Base-by-base conservation (phyloP, 176 grass and related monocot genomes). In the Ensete ventricosum region DNA sequence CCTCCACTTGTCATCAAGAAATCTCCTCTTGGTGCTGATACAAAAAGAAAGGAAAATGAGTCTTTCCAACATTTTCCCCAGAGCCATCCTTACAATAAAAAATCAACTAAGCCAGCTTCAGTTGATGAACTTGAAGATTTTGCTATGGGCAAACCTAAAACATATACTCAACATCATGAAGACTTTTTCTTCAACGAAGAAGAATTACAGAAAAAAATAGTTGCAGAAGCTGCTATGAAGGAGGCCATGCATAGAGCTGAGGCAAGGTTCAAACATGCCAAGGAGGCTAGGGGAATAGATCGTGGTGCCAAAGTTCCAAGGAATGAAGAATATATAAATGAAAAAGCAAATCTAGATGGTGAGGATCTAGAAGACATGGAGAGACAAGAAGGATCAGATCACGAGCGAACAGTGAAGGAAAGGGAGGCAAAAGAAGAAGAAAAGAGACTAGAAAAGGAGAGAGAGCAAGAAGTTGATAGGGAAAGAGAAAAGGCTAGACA, bases 121-220 rank as follows among this genome's bases (percentile, higher is more conserved):
- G 27, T 90, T 65, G 92, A 92, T 87, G 89, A 89, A 75, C 62
- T 87, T 72, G 89, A 92, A 68, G 78, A 83, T 77, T 88, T 96
- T 82, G 77, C 67, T 53, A 82, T 77, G 80, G 74, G 76, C 14
- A 96, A 86, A 68, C 50, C 87, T 80, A 81, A 85, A 81, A 78
- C 60, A 67, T 82, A 82, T 85, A 50, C 67, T 71, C 79, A 83
- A 79, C 86, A 85, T n/a, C 72, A 64, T 62, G 77, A 65, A 78
- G 88, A 80, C 80, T 60, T 7, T 82, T 86, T 86, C n/a, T 70
- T 67, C 0, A 78, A 53, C 17, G 87, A 89, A 1, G 81, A 90
- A 78, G 88, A 91, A 64, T 87, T 83, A 79, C 86, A 89, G 80
- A 87, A 43, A 72, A 86, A 68, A 65, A 77, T 81, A 76, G 72